Percentiles rank a stretch among this genome's conserved stretches.
These are phyloP conservation scores for Calonectria pseudoreteaudii DNA, from an alignment of 2,329 filamentous ascomycete species.

Conservation along the genomic window DNA sequence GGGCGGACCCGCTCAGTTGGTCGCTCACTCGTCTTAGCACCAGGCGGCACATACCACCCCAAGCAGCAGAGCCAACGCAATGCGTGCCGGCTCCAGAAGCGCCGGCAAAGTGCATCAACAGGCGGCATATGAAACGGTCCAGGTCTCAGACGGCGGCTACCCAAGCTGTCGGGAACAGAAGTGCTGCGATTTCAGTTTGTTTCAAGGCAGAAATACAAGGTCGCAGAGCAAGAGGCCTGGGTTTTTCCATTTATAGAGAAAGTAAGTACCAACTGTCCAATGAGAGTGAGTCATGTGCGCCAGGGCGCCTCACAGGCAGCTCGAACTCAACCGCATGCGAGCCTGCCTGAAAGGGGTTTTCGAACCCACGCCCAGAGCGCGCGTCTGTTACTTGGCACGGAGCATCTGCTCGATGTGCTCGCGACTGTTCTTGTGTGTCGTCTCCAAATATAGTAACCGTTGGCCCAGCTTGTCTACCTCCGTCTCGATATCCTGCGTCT, in stretches of 20 bases:
- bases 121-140: constrained; percentile 19
- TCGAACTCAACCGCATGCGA: not conserved
- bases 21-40: not conserved
- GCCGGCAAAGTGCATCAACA: constrained; percentile 12
- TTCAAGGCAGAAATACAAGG: not conserved
- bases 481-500: constrained; percentile 79
- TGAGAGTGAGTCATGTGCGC: constrained; percentile 1
- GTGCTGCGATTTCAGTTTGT: not conserved
- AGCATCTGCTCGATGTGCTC: constrained; percentile 93
- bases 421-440: constrained; percentile 93
- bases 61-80: not conserved
- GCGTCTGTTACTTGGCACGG: constrained; percentile 55
- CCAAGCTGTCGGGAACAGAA: not conserved
- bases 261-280: constrained; percentile 8
- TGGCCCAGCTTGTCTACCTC: constrained; percentile 88
- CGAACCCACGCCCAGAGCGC: not conserved
- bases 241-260: constrained; percentile 9
- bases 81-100: constrained; percentile 13
- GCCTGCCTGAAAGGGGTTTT: not conserved
- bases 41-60: constrained; percentile 11
- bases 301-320: constrained; percentile 6
- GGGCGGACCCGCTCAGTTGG: constrained; percentile 11
- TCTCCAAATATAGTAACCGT: constrained; percentile 92
- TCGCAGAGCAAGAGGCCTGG: not conserved
- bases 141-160: constrained; percentile 2